Base-by-base conservation (phyloP, 495 filamentous ascomycete genomes). In the Clavariopsis aquatica region DNA sequence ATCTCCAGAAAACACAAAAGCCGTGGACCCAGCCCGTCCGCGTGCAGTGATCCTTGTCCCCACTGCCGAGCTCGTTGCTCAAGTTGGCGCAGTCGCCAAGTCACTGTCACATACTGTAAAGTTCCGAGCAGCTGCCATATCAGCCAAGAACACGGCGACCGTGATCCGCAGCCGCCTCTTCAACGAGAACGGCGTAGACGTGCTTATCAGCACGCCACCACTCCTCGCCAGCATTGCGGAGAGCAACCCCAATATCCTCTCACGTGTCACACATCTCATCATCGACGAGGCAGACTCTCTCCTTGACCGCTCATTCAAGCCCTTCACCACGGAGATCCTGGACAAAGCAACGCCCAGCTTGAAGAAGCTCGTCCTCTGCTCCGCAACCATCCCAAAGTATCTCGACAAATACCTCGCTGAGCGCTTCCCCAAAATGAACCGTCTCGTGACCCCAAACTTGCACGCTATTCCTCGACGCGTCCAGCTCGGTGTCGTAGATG, bases 271-370 rank as follows among this genome's bases (percentile, higher is more conserved):
- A 34, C 89, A 97, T 75, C 84, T 98, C 19, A 82, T 98, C 56
- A 81, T 95, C 54, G 94, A 98, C 73, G 94, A 98, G 76, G 94
- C 94, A 24, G 94, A 98, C 76, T 96, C 92, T 13, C 85, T 98
- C 13, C 84, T 98, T 71, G 95, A 98, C 75, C 89, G 92, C 54
- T 91, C 90, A 29, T 98, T 98, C 79, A 77, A 87, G 1, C 88
- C 90, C 1, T 87, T 87, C 27, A 97, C 95, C 0, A 87, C 84
- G 15, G 82, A 84, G 51, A 87, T 98, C 62, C 83, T 98, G 63
- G 88, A 93, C 71, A 86, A 89, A 65, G 81, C 83, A 2, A 80
- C 85, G 1, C 88, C 91, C 1, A 91, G 90, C 0, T 80, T 98
- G 9, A 84, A 89, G 62, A 91, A 96, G 71, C 81, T 98, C n/a